Evolutionary conservation across 441 rosid genomes (phyloP), one percentile per base, ranked within the genome.

Genomic region (Gossypium schwendimanii): DNA sequence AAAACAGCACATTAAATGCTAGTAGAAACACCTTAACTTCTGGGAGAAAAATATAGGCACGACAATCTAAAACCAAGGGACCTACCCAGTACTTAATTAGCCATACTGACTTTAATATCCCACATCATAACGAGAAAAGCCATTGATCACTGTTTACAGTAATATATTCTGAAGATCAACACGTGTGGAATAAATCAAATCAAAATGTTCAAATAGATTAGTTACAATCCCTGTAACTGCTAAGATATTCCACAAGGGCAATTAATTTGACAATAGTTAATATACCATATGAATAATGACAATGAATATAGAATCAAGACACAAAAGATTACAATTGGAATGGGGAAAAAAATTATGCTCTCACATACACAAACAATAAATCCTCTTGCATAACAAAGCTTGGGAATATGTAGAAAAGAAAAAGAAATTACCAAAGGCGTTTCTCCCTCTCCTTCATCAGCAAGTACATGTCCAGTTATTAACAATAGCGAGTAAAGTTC

Each of bases 401-500:
- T 36, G 54, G 47, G 21, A 47, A 63, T 68, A 54, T 23, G 68
- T 64, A 64, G 41, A 58, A 63, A 71, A 63, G 49, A 74, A 67
- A 54, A 24, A 73, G 66, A 50, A 76, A 41, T 73, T 86, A 95
- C 99, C 98, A 95, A 71, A 70, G 99, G 98, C 9, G 98, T 95
- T 85, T 95, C 99, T 73, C 99, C 98, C 73, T 95, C 97, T 74
- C 98, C 95, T 86, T 95, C 99, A 84, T 95, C 99, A 58, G 96
- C 98, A 83, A 95, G 91, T 68, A 95, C 90, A 82, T 95, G 98
- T 77, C 99, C 99, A 39, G 83, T 85, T 82, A 95, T 87, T 57
- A 95, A 76, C 79, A 93, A 80, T 80, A 95, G 81, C 12, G 96
- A 93, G 82, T 91, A 95, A 61, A 91, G 84, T 85, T 95, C 99